Conservation (phyloP, 1,139 yeast genomes). For the Yamadazyma triangularis region DNA sequence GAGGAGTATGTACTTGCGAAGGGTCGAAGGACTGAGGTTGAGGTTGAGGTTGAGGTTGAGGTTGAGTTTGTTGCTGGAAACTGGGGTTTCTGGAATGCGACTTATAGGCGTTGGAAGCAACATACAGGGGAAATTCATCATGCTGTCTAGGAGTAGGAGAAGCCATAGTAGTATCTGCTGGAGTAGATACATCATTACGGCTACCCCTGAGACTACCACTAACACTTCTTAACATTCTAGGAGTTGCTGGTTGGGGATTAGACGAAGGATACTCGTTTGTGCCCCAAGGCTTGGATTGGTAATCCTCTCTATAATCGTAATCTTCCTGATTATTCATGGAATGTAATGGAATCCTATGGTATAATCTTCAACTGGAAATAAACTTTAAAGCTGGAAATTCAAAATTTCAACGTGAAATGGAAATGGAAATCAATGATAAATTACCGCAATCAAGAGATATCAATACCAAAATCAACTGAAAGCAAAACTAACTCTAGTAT, state of each 20-base stretch:
- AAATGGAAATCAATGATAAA: too few species aligned
- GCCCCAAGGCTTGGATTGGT: too few species aligned
- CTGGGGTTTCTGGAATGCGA: slow-evolving; percentile 20
- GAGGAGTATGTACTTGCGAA: slow-evolving; percentile 8
- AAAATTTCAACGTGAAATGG: too few species aligned
- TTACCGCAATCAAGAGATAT: too few species aligned
- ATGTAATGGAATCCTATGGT: too few species aligned
- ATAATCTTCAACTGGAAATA: too few species aligned
- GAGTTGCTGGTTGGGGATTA: slow-evolving; percentile 56
- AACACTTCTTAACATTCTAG: slow-evolving; percentile 68
- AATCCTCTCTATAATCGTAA: too few species aligned
- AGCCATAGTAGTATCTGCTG: slow-evolving; percentile 9
- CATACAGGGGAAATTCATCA: slow-evolving; percentile 16
- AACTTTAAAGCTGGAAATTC: too few species aligned
- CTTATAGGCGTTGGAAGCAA: slow-evolving; percentile 8
- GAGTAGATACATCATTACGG: slow-evolving; percentile 11
- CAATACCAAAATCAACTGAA: too few species aligned
- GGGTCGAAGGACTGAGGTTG: slow-evolving; percentile 6
- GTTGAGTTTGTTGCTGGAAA: slow-evolving; percentile 11
- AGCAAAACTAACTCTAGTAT: too few species aligned
- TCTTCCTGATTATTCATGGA: too few species aligned
- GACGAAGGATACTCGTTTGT: slow-evolving; percentile 2
- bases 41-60: slow-evolving; percentile 31
- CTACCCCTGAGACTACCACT: slow-evolving; percentile 29
- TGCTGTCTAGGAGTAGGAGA: slow-evolving; percentile 11